A percentile compares a stretch with the other conserved stretches of the same genome.
Conservation (phyloP, 2,329 filamentous ascomycete genomes). For the Onygenales sp. region DNA sequence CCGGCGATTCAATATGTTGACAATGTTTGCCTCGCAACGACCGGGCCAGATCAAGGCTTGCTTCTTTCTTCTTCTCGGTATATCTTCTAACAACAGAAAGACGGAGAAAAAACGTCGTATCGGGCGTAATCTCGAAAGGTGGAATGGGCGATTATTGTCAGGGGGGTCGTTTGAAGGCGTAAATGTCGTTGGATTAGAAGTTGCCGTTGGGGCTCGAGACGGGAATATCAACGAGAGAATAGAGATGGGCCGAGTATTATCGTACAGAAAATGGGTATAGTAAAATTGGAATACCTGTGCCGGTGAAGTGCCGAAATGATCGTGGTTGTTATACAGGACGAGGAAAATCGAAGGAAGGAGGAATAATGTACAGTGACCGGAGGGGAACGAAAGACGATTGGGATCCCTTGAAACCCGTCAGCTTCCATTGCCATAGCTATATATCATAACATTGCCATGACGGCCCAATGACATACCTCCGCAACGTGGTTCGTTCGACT, state of each 20-base stretch:
- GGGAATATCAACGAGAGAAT: background rate
- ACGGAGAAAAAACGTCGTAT: background rate
- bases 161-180: background rate
- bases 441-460: background rate
- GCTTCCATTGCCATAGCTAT: conserved; percentile 2
- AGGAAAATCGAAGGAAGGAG: conserved; percentile 1
- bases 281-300: background rate
- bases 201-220: background rate
- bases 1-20: too few relatives aligned
- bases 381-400: background rate
- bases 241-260: background rate
- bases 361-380: conserved; percentile 5
- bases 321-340: background rate
- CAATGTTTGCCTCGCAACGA: too few relatives aligned
- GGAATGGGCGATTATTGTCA: background rate
- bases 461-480: conserved; percentile 10
- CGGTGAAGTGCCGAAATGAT: background rate
- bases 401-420: conserved; percentile 5
- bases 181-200: background rate
- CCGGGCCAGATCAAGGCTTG: background rate
- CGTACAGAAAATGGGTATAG: background rate
- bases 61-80: background rate
- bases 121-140: background rate
- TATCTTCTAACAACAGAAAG: background rate
- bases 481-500: conserved; percentile 2